Conservation (phyloP, 371 early-diverging fungal species). For the Mortierella sp. region DNA sequence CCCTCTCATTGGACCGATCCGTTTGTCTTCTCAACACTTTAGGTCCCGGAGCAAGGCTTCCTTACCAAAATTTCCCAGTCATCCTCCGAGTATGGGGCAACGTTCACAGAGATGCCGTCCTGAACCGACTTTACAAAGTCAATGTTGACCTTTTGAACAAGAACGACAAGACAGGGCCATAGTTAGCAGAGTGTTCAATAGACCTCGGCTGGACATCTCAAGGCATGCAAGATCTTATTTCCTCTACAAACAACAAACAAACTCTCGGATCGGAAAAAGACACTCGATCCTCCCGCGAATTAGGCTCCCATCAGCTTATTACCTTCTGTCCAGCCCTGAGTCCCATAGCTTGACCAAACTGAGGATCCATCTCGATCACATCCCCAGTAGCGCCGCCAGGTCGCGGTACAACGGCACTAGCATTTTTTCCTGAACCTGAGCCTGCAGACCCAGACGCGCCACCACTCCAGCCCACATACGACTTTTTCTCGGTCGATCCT, state of each 20-base stretch:
- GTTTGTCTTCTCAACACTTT: constrained; percentile 6
- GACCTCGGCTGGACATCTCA: not conserved
- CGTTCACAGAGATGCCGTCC: constrained; percentile 74
- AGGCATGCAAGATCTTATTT: not conserved
- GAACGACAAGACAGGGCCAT: not conserved
- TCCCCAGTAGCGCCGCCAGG: constrained; percentile 60
- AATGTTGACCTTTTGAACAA: constrained; percentile 66
- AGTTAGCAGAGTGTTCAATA: not conserved
- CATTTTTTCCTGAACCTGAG: constrained; percentile 40
- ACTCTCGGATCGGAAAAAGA: constrained; percentile 9
- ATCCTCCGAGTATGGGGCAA: constrained; percentile 84
- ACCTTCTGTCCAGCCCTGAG: constrained; percentile 79
- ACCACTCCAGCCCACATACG: constrained; percentile 82
- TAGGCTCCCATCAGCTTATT: constrained; percentile 13
- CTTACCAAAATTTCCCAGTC: constrained; percentile 91
- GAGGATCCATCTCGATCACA: constrained; percentile 81
- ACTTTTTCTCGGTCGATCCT: constrained; percentile 55
- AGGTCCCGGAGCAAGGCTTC: constrained; percentile 8
- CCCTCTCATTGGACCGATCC: constrained; percentile 17
- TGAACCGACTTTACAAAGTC: constrained; percentile 73
- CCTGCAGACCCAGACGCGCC: constrained; percentile 64
- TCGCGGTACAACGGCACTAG: constrained; percentile 30
- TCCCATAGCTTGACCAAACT: constrained; percentile 75
- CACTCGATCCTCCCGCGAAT: not conserved
- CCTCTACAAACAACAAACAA: not conserved